Evolutionary conservation across 257 asterid genomes (phyloP).

Genomic region (Gentiana straminea): DNA sequence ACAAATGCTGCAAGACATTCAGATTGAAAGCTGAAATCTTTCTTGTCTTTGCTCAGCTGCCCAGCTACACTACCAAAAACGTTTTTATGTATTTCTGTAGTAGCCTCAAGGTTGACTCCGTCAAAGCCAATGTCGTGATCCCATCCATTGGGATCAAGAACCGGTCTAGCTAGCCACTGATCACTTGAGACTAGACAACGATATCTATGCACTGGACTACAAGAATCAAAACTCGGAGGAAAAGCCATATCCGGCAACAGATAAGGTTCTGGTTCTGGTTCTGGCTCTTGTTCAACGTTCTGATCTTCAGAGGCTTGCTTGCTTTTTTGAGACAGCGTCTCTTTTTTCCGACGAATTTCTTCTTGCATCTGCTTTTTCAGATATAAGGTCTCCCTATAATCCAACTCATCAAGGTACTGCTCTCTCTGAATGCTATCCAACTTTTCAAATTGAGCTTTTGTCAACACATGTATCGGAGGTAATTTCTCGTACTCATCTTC

Average conservation of each 20-base stretch:
- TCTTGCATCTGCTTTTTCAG: constrained; percentile 76
- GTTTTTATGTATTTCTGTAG: constrained; percentile 46
- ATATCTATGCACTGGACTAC: constrained; percentile 59
- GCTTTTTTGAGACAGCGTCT: constrained; percentile 14
- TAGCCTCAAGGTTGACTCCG: constrained; percentile 73
- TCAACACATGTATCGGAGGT: constrained; percentile 85
- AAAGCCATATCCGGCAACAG: constrained; percentile 79
- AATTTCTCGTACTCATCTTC: constrained; percentile 82
- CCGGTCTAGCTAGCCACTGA: constrained; percentile 79
- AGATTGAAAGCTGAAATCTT: constrained; percentile 68
- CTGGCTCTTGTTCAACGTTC: constrained; percentile 29
- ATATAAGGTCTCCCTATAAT: constrained; percentile 83
- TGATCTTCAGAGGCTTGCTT: constrained; percentile 22
- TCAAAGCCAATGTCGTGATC: constrained; percentile 95
- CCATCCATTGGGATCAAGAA: constrained; percentile 94
- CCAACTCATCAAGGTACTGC: constrained; percentile 88
- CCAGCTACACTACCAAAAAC: constrained; percentile 43
- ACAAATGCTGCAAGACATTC: constrained; percentile 54
- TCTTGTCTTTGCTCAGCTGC: constrained; percentile 97
- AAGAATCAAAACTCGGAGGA: constrained; percentile 80
- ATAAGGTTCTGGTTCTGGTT: constrained; percentile 47
- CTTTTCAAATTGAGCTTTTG: constrained; percentile 61
- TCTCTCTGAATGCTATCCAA: constrained; percentile 55
- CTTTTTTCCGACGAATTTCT: constrained; percentile 39
- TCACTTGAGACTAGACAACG: constrained; percentile 62